Conservation (phyloP, 2,329 filamentous ascomycete species). For the Calonectria crousiana region DNA sequence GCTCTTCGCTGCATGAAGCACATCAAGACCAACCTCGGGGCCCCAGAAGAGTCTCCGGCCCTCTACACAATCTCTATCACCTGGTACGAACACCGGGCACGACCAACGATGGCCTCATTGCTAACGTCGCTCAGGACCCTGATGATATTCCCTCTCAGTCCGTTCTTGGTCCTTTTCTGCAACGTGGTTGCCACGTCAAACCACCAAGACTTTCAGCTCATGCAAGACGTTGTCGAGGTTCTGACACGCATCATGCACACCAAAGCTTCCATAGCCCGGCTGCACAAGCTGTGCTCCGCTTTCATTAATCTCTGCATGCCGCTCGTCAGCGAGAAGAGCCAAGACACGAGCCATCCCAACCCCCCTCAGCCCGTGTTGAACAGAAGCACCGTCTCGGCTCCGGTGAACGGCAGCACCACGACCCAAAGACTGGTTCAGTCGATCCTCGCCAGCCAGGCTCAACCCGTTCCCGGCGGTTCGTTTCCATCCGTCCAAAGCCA, state of each 20-base stretch:
- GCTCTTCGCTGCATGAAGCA: not conserved
- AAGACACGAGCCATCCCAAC: not conserved
- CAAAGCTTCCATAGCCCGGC: not conserved
- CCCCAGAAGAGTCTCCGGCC: not conserved
- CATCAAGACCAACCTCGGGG: not conserved
- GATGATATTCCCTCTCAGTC: not conserved
- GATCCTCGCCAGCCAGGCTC: not conserved
- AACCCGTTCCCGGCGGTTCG: not conserved
- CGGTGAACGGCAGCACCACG: not conserved
- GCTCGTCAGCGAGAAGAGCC: not conserved
- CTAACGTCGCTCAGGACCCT: not conserved
- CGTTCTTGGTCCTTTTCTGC: not conserved
- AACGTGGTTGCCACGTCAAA: not conserved
- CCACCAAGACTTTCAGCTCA: not conserved
- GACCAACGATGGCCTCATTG: too few relatives aligned
- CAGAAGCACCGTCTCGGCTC: not conserved
- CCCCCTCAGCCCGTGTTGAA: not conserved
- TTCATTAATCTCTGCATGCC: not conserved
- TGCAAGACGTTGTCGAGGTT: not conserved
- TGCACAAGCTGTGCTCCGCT: not conserved
- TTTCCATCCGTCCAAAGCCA: not conserved
- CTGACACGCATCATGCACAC: not conserved
- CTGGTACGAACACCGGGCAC: not conserved
- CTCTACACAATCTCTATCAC: not conserved
- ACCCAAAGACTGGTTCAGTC: not conserved